Evolutionary conservation across 2,329 filamentous ascomycete genomes (phyloP).

Genomic region (Diaporthe citrichinensis): DNA sequence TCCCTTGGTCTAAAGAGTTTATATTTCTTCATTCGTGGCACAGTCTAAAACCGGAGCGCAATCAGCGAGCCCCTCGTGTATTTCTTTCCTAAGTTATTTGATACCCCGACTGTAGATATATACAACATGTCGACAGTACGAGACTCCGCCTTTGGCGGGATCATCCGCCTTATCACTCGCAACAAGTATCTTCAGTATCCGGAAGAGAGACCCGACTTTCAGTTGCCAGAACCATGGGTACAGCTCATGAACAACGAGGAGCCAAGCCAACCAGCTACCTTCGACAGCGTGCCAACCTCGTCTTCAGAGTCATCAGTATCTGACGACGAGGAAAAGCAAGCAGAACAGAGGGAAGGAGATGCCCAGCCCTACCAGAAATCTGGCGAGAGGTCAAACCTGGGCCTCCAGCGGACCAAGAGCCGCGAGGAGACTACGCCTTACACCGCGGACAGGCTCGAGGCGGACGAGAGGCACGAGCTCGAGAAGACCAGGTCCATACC

Average conservation of each 20-base stretch:
- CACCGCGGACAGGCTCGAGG: constrained; percentile 45
- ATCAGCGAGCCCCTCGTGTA: background rate
- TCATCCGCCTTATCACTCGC: constrained; percentile 48
- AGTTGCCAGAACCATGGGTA: constrained; percentile 73
- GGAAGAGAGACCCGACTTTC: constrained; percentile 78
- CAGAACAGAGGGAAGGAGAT: constrained; percentile 38
- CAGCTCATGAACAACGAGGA: constrained; percentile 83
- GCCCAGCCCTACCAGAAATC: constrained; percentile 41
- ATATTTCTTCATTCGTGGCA: background rate
- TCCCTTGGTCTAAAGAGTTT: background rate
- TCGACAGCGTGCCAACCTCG: constrained; percentile 36
- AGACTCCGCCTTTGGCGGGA: constrained; percentile 48
- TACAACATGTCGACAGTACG: constrained; percentile 37
- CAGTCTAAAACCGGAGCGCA: background rate
- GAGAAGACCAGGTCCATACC: constrained; percentile 49
- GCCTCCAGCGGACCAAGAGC: constrained; percentile 44
- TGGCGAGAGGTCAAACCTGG: constrained; percentile 34
- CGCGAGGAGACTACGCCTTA: constrained; percentile 47
- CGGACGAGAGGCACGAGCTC: constrained; percentile 46
- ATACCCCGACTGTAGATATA: background rate
- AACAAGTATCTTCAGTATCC: constrained; percentile 66
- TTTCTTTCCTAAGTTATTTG: background rate
- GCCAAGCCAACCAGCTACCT: constrained; percentile 27
- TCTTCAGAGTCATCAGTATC: constrained; percentile 35
- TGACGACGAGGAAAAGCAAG: constrained; percentile 46